phyloP scores from a whole-genome alignment of 768 basidiomycete species.

The Rhodotorula kratochvilovae region DNA sequence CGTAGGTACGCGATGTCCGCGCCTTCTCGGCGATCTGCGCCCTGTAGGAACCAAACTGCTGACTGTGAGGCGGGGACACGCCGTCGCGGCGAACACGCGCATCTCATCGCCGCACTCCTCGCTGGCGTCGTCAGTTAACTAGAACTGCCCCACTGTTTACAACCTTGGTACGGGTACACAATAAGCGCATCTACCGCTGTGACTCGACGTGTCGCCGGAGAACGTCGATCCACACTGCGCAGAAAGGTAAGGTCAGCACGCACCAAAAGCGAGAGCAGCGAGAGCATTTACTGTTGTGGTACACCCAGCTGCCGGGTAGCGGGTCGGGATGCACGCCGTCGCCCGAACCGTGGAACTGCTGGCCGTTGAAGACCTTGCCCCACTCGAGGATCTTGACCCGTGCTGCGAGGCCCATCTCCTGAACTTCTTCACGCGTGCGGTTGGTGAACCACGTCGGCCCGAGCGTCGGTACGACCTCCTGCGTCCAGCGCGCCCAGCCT shows the following conservation, averaged over 20 bases:
- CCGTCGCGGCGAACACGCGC: no score
- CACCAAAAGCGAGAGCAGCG: no score
- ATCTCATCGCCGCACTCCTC: no score
- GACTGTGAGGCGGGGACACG: no score
- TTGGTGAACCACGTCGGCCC: background rate
- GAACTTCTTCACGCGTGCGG: background rate
- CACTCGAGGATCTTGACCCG: conserved; percentile 1
- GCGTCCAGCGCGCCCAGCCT: background rate
- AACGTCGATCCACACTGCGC: background rate
- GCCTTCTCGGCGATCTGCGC: no score
- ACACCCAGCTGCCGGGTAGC: background rate
- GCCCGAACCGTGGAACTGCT: background rate
- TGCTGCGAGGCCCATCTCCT: background rate
- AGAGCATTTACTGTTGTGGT: background rate
- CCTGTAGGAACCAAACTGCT: no score
- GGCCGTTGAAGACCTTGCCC: background rate
- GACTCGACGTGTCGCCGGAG: background rate
- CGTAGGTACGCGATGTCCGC: no score
- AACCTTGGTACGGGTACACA: no score
- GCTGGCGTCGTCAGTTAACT: no score
- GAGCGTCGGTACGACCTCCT: background rate
- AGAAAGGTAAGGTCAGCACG: no score
- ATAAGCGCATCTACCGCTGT: no score
- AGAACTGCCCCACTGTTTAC: no score
- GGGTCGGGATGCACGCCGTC: background rate